Evolutionary conservation across 1,284 basidiomycete species (phyloP).

Genomic region (Rhodotorula sp.): DNA sequence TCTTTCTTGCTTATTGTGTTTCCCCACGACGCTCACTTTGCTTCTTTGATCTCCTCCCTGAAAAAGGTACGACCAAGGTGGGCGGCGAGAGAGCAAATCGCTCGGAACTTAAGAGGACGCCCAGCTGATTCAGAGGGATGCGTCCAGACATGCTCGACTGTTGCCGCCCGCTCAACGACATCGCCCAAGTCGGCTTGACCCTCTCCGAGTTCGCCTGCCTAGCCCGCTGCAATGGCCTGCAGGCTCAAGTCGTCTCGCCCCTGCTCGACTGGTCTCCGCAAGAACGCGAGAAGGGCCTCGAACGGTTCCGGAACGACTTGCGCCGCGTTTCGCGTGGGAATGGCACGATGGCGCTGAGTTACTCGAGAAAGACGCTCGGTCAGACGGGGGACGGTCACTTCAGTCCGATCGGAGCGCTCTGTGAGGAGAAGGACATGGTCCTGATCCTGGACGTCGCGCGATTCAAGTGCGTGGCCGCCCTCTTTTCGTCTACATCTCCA

Average conservation of each 20-base stretch:
- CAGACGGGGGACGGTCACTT: slow-evolving; percentile 46
- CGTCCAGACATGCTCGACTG: slow-evolving; percentile 41
- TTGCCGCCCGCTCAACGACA: slow-evolving; percentile 40
- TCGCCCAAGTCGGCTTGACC: slow-evolving; percentile 42
- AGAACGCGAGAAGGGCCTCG: not conserved
- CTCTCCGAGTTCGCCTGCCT: slow-evolving; percentile 45
- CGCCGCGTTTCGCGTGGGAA: slow-evolving; percentile 7
- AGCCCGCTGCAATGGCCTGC: slow-evolving; percentile 43
- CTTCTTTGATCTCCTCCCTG: slow-evolving; percentile 12
- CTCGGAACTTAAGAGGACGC: too few species aligned
- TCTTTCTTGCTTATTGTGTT: too few species aligned
- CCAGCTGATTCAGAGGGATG: too few species aligned
- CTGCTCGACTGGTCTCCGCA: slow-evolving; percentile 1
- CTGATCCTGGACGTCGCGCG: slow-evolving; percentile 45
- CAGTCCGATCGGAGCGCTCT: slow-evolving; percentile 40
- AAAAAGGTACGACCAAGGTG: slow-evolving; percentile 42
- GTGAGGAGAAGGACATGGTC: slow-evolving; percentile 37
- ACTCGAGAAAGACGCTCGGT: slow-evolving; percentile 38
- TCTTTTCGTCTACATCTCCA: too few species aligned
- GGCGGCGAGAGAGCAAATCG: not conserved
- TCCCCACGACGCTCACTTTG: not conserved
- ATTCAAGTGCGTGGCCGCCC: slow-evolving; percentile 34
- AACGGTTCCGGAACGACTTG: slow-evolving; percentile 39
- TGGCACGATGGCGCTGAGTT: slow-evolving; percentile 39
- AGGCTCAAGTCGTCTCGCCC: slow-evolving; percentile 11